These are phyloP conservation scores for Pythium rhizo-oryzae DNA, from an alignment of 352 stramenopile species.

Conservation along the genomic window DNA sequence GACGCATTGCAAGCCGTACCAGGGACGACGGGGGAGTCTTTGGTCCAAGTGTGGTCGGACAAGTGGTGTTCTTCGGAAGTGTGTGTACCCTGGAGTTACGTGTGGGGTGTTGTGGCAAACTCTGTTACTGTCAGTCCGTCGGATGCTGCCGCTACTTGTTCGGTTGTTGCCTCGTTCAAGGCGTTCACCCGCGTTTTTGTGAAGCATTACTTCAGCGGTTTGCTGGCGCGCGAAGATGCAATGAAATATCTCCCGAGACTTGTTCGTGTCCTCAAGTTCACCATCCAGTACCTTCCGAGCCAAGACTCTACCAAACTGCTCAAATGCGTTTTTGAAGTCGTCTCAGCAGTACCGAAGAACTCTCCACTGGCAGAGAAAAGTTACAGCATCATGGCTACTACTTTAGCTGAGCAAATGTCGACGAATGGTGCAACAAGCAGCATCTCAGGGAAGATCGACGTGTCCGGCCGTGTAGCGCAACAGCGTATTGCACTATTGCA, in stretches of 20 bases:
- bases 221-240: conserved; percentile 9
- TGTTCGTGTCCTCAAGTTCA: conserved; percentile 3
- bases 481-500: conserved; percentile 3
- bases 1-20: conserved; percentile 15
- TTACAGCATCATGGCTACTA: conserved; percentile 1
- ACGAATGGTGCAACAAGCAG: background rate
- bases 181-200: conserved; percentile 14
- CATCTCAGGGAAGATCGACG: background rate
- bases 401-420: conserved; percentile 6
- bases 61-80: conserved; percentile 35
- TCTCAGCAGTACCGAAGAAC: conserved; percentile 6
- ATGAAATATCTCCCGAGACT: conserved; percentile 5
- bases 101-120: conserved; percentile 35
- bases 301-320: background rate
- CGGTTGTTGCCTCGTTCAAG: conserved; percentile 9
- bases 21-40: conserved; percentile 17
- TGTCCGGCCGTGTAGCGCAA: background rate
- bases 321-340: conserved; percentile 7
- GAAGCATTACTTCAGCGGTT: conserved; percentile 7
- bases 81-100: conserved; percentile 47
- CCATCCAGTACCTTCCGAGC: background rate
- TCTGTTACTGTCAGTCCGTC: background rate
- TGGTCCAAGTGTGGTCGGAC: conserved; percentile 54
- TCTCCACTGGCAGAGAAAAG: conserved; percentile 23
- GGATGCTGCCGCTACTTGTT: background rate